Evolutionary conservation across 2,329 filamentous ascomycete genomes (phyloP), one percentile per base, ranked within the genome.

Genomic region (Penicillium hordei): DNA sequence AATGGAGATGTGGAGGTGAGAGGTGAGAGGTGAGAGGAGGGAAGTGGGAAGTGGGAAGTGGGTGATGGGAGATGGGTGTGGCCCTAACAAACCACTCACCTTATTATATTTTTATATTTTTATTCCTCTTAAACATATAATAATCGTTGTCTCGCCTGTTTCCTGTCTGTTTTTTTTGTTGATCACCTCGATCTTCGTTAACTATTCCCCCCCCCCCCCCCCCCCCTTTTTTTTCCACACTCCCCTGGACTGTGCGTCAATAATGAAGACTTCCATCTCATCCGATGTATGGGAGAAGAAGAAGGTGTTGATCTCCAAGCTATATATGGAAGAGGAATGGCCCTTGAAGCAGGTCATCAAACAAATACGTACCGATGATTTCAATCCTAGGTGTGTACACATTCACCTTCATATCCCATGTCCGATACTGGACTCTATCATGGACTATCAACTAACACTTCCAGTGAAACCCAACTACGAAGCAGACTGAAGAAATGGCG

Each of bases 271-370:
- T 43, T 74, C 75, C 2, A 78, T 78, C 48, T 71, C 76, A 10
- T 73, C 76, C 4, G 75, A 77, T 51, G 72, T 77, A 34, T 78
- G 76, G 76, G 76, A 78, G 66, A 75, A 70, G 65, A 78, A 77
- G 62, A 76, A 73, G 57, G 66, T 69, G 3, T 62, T 76, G 60
- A 78, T 78, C 61, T 70, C 74, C 43, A 72, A 71, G 36, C 60
- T 77, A 42, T 78, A 78, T 54, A 76, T 75, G 66, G 75, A 76
- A 29, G 75, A 78, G 54, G 75, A 78, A 72, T 78, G 75, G 75
- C 76, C 76, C 5, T 64, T 78, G 51, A 77, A 78, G 57, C 75
- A 78, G 54, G 76, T 78, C 51, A 78, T 77, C 54, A 77, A 78
- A 62, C 71, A 76, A 63, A 76, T 78, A 38, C 74, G 76, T 17